Percentiles rank a stretch among this genome's conserved stretches.
Evolutionary conservation across 306 rosid species (phyloP).

Genomic region (Ceratonia siliqua): DNA sequence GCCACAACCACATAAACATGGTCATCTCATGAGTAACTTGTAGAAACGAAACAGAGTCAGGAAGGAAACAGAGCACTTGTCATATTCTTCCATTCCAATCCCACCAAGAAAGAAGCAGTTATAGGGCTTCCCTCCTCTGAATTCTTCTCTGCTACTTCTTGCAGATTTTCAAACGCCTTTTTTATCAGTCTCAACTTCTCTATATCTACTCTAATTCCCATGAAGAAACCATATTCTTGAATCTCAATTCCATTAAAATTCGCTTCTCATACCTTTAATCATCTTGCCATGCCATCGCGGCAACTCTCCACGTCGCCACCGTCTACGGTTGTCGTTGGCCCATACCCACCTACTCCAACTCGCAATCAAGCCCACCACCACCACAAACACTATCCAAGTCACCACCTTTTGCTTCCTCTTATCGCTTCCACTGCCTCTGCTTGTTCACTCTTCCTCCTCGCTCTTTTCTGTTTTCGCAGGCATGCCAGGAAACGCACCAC

Average conservation of each 20-base stretch:
- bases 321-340: constrained; percentile 4
- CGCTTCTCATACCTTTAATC: background rate
- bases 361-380: background rate
- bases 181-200: background rate
- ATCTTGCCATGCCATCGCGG: constrained; percentile 57
- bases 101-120: background rate
- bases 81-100: background rate
- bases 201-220: background rate
- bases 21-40: background rate
- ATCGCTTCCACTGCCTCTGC: constrained; percentile 41
- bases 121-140: background rate
- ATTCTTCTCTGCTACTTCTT: background rate
- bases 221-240: background rate
- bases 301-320: constrained; percentile 44
- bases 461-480: constrained; percentile 51
- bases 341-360: constrained; percentile 11
- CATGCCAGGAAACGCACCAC: constrained; percentile 55
- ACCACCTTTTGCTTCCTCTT: constrained; percentile 29
- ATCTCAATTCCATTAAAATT: background rate
- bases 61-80: background rate
- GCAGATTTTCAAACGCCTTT: background rate
- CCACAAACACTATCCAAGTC: background rate
- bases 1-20: background rate
- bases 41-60: background rate
- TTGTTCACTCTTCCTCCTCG: constrained; percentile 52